Conservation (phyloP, 139 green algal genomes). For the Chlorella sp. region DNA sequence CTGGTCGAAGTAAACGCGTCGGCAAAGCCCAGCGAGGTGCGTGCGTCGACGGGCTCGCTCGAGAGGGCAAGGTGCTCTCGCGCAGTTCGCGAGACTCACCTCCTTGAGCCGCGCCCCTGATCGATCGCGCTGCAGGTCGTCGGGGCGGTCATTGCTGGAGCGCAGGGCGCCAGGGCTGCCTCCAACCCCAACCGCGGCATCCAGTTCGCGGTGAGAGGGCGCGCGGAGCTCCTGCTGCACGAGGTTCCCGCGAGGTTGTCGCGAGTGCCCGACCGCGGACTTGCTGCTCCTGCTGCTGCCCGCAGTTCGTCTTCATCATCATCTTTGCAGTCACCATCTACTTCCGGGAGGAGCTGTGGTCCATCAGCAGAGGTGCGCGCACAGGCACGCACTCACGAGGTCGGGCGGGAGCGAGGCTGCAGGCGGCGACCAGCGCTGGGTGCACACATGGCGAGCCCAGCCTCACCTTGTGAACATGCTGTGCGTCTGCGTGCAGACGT, state of each 20-base stretch:
- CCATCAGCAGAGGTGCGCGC: conserved; percentile 5
- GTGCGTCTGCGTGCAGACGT: conserved; percentile 6
- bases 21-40: background rate
- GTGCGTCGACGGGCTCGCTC: no score
- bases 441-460: no score
- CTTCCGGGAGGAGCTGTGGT: conserved; percentile 8
- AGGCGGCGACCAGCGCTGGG: no score
- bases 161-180: background rate
- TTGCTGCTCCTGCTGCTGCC: background rate
- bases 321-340: conserved; percentile 3
- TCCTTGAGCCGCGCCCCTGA: no score
- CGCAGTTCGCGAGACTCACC: no score
- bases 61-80: no score
- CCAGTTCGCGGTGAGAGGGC: background rate
- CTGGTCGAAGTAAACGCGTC: background rate
- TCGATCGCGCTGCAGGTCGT: background rate
- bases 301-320: conserved; percentile 3
- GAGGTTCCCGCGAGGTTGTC: background rate
- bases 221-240: background rate
- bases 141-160: background rate
- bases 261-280: background rate
- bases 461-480: no score
- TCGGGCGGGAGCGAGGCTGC: no score
- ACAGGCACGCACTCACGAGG: no score
- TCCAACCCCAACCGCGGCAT: background rate